These are phyloP conservation scores for Astrothelium subdiscretum DNA, from an alignment of 495 filamentous ascomycete genomes.

Conservation along the genomic window DNA sequence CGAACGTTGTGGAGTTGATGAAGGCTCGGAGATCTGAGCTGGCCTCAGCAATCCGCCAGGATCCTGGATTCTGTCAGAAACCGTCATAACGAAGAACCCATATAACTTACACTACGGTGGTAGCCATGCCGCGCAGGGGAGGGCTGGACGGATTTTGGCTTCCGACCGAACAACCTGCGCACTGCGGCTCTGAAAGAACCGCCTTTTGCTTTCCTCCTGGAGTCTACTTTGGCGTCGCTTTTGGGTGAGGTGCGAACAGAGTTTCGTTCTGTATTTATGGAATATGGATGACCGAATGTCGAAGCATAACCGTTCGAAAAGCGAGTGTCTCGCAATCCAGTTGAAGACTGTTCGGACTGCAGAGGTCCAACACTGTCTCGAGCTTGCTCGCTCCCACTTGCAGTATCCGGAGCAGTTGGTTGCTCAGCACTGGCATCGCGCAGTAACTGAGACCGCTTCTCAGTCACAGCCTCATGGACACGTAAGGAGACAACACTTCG, in stretches of 20 bases:
- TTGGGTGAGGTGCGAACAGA: conserved; percentile 2
- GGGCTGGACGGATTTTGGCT: conserved; percentile 5
- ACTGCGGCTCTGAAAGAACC: conserved; percentile 18
- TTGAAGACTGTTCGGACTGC: background rate
- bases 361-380: background rate
- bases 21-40: background rate
- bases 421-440: background rate
- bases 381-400: background rate
- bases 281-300: background rate
- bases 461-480: background rate
- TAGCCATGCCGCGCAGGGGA: conserved; percentile 14
- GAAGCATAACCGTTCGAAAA: background rate
- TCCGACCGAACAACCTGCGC: conserved; percentile 16
- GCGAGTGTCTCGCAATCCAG: background rate
- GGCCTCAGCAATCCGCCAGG: background rate
- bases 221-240: background rate
- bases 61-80: background rate
- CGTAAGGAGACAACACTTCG: background rate
- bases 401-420: background rate
- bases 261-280: conserved; percentile 10
- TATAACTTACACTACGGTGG: conserved; percentile 7
- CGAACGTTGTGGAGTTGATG: conserved; percentile 7
- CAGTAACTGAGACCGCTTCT: background rate
- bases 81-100: conserved; percentile 2
- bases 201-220: conserved; percentile 9